phyloP scores from a whole-genome alignment of 352 stramenopile species.

The Phytophthora macrochlamydospora region DNA sequence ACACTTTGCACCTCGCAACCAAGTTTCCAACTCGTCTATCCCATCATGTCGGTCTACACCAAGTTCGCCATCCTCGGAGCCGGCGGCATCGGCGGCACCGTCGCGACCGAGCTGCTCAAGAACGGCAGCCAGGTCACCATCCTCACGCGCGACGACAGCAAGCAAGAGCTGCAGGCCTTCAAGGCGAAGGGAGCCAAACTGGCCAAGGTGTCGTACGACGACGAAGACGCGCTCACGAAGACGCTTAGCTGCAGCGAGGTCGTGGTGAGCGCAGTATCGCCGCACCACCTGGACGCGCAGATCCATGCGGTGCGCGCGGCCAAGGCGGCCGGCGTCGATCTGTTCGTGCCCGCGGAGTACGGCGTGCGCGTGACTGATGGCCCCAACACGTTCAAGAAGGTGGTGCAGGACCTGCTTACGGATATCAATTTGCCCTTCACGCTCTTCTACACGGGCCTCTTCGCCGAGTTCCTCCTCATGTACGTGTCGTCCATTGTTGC shows the following conservation, averaged over 20 bases:
- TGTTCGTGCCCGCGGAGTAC: conserved; percentile 22
- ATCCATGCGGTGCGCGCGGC: neutral
- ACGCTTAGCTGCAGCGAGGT: conserved; percentile 17
- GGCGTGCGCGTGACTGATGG: conserved; percentile 19
- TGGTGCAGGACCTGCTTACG: conserved; percentile 21
- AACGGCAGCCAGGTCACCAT: conserved; percentile 17
- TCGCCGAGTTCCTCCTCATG: conserved; percentile 15
- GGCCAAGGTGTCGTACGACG: conserved; percentile 23
- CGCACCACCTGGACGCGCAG: neutral
- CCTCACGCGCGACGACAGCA: conserved; percentile 29
- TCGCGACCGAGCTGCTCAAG: neutral
- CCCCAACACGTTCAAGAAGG: conserved; percentile 23
- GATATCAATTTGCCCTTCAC: conserved; percentile 16
- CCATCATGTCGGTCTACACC: conserved; percentile 22
- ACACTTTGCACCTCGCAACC: too few relatives aligned
- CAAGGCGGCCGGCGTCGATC: conserved; percentile 18
- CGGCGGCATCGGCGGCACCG: conserved; percentile 25
- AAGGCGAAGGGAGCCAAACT: conserved; percentile 30
- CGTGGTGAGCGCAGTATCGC: neutral
- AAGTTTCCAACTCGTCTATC: too few relatives aligned
- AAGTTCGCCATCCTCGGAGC: conserved; percentile 32
- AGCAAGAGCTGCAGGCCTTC: conserved; percentile 29
- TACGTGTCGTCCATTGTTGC: neutral
- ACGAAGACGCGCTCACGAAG: conserved; percentile 22
- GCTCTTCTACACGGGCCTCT: conserved; percentile 30